phyloP scores from a whole-genome alignment of 768 basidiomycete genomes.

The Naganishia vaughanmartiniae region DNA sequence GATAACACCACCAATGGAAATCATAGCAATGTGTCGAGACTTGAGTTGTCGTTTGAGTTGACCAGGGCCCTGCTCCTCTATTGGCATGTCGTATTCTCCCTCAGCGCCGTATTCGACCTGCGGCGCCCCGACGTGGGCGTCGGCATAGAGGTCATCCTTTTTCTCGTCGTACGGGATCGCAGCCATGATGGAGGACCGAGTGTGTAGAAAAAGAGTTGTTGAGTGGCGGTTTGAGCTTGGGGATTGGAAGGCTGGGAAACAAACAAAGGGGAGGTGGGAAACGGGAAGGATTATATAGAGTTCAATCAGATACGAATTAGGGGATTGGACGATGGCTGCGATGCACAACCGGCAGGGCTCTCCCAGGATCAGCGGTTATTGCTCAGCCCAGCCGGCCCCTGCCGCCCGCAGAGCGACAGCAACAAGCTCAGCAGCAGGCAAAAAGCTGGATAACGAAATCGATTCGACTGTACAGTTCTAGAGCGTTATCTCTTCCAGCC shows the following conservation, averaged over 20 bases:
- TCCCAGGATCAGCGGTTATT: no score
- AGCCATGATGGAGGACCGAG: conserved; percentile 27
- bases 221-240: background rate
- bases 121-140: conserved; percentile 27
- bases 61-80: background rate
- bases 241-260: background rate
- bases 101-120: conserved; percentile 24
- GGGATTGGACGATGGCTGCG: background rate
- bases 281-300: background rate
- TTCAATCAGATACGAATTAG: background rate
- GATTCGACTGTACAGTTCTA: background rate
- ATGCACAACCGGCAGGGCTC: no score
- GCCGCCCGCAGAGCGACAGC: no score
- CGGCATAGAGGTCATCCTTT: conserved; percentile 23
- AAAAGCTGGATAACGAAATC: background rate
- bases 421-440: background rate
- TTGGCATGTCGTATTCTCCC: conserved; percentile 1
- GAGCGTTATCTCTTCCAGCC: background rate
- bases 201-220: background rate
- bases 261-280: background rate
- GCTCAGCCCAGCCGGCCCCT: no score
- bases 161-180: conserved; percentile 24
- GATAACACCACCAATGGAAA: conserved; percentile 55
- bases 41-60: conserved; percentile 32
- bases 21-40: conserved; percentile 22